phyloP scores from a whole-genome alignment of 2,329 filamentous ascomycete genomes.

The Colletotrichum godetiae region DNA sequence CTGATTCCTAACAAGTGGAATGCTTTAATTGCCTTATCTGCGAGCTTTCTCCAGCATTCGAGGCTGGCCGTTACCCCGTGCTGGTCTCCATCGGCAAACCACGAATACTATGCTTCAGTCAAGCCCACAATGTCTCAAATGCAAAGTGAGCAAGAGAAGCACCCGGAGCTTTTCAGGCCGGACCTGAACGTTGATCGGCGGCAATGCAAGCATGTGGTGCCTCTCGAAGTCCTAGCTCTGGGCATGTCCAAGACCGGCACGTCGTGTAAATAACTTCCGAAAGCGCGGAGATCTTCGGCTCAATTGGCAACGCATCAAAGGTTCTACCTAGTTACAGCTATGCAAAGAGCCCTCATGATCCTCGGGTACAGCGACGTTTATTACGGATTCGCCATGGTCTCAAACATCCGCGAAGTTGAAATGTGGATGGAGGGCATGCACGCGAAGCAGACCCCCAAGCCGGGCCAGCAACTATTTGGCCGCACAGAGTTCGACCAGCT shows the following conservation, averaged over 20 bases:
- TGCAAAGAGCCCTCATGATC: no score
- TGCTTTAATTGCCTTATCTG: neutral
- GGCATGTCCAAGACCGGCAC: neutral
- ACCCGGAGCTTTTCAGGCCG: neutral
- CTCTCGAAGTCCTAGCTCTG: neutral
- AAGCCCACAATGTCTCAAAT: neutral
- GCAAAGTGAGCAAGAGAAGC: neutral
- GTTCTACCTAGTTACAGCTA: no score
- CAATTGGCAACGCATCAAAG: no score
- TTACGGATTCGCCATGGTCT: no score
- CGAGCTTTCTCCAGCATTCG: neutral
- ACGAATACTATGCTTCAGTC: no score
- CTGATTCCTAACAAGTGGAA: neutral
- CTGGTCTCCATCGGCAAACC: no score
- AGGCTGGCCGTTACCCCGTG: neutral
- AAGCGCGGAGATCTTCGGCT: no score
- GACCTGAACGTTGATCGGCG: neutral
- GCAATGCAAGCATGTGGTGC: neutral
- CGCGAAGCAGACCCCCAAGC: no score
- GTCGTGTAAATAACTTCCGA: no score
- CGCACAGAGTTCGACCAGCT: conserved; percentile 47
- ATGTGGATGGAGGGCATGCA: no score
- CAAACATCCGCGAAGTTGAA: no score
- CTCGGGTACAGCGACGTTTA: no score
- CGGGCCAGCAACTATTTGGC: conserved; percentile 24